Percentiles rank a stretch among this genome's conserved stretches.
Conservation (phyloP, 2,329 filamentous ascomycete species). For the Daldinia eschscholtzii region DNA sequence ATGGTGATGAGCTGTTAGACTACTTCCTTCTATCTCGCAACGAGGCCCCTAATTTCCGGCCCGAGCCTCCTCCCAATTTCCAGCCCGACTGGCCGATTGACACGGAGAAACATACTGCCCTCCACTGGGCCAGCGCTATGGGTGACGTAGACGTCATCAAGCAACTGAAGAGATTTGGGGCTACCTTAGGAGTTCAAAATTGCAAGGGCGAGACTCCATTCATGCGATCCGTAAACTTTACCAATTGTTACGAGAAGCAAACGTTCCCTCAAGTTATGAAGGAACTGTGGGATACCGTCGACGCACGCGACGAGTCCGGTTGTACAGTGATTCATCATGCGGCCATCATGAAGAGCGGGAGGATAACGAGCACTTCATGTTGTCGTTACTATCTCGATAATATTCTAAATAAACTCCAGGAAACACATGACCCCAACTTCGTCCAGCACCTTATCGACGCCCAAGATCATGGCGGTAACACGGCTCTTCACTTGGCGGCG, state of each 20-base stretch:
- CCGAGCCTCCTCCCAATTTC: conserved; percentile 86
- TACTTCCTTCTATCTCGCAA: conserved; percentile 93
- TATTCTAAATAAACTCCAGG: conserved; percentile 86
- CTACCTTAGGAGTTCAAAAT: conserved; percentile 78
- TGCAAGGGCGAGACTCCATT: conserved; percentile 86
- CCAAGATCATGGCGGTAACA: conserved; percentile 90
- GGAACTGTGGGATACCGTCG: conserved; percentile 85
- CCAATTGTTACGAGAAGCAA: conserved; percentile 94
- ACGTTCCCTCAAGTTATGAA: conserved; percentile 88
- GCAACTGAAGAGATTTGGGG: conserved; percentile 84
- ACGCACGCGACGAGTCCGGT: conserved; percentile 81
- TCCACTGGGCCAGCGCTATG: conserved; percentile 99
- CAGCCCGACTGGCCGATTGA: conserved; percentile 94
- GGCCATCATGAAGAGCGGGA: conserved; percentile 85
- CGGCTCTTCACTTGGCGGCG: conserved; percentile 80
- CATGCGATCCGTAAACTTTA: conserved; percentile 95
- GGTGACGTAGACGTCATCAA: conserved; percentile 93
- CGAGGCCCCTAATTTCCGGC: conserved; percentile 77
- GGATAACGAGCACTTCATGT: conserved; percentile 85
- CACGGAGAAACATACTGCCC: conserved; percentile 88
- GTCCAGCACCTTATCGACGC: conserved; percentile 84
- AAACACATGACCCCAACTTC: conserved; percentile 79
- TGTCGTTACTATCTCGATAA: conserved; percentile 94
- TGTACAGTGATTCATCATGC: conserved; percentile 96
- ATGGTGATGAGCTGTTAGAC: conserved; percentile 92